Evolutionary conservation across 2,329 filamentous ascomycete genomes (phyloP).

Genomic region (Colletotrichum sansevieriae): DNA sequence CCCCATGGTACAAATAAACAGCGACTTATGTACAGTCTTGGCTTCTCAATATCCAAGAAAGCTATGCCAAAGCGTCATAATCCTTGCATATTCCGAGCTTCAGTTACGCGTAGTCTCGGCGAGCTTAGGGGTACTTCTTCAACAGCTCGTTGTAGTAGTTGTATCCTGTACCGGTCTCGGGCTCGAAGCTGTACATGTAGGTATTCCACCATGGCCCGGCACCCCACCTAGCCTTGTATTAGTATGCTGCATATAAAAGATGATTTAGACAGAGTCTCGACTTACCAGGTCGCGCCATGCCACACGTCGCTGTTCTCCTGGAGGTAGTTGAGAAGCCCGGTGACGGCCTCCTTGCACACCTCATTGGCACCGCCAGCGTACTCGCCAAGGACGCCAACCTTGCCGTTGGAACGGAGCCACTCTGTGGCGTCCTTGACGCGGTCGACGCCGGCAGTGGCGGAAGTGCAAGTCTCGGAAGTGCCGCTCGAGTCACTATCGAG

Average conservation of each 20-base stretch:
- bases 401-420: slow-evolving; percentile 63
- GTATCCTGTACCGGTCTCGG: slow-evolving; percentile 53
- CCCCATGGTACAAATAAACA: too few relatives aligned
- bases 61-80: too few relatives aligned
- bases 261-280: too few relatives aligned
- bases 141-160: slow-evolving; percentile 42
- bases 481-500: slow-evolving; percentile 63
- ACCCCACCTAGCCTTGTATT: slow-evolving; percentile 51
- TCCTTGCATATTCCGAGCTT: not conserved
- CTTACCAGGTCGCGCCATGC: slow-evolving; percentile 54
- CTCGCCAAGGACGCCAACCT: slow-evolving; percentile 64
- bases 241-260: too few relatives aligned
- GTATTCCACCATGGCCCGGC: slow-evolving; percentile 66
- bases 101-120: accelerated
- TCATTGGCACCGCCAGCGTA: slow-evolving; percentile 61
- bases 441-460: slow-evolving; percentile 57
- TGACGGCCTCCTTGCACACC: slow-evolving; percentile 60
- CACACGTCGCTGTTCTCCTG: slow-evolving; percentile 64
- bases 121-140: slow-evolving; percentile 36
- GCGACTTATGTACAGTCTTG: too few relatives aligned
- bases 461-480: slow-evolving; percentile 57
- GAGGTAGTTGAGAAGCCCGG: slow-evolving; percentile 61
- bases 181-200: slow-evolving; percentile 56
- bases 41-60: too few relatives aligned
- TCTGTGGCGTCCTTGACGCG: slow-evolving; percentile 57